A percentile compares a stretch with the other conserved stretches of the same genome.
These are phyloP conservation scores for Fraxinus excelsior DNA, from an alignment of 257 asterid genomes.

Conservation along the genomic window DNA sequence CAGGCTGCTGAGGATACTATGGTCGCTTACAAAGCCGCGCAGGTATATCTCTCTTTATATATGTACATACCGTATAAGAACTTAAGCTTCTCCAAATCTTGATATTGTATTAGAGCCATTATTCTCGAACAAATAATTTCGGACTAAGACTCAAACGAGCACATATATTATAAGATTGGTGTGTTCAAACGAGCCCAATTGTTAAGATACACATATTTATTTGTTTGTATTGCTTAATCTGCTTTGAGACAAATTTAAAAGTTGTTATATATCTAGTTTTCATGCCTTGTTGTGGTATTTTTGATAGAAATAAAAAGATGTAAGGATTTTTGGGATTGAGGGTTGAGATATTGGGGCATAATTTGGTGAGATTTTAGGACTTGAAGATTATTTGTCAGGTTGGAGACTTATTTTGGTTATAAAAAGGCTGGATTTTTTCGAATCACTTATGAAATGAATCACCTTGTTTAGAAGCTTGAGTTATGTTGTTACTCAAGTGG, in stretches of 20 bases:
- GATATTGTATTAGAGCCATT: no score
- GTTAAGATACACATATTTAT: background rate
- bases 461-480: no score
- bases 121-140: no score
- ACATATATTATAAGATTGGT: no score
- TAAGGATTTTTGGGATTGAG: background rate
- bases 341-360: background rate
- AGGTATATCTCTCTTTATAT: constrained; percentile 34
- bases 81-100: no score
- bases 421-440: no score
- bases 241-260: background rate
- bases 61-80: background rate
- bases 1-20: constrained; percentile 74
- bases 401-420: no score
- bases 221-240: background rate
- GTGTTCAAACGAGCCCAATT: no score
- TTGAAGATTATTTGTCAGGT: background rate
- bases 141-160: no score
- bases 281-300: background rate
- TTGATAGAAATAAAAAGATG: background rate
- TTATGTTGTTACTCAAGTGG: no score
- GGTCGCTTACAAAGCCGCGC: constrained; percentile 69
- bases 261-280: background rate
- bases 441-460: no score
- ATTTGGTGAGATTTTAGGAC: background rate